Percentiles rank a stretch among this genome's conserved stretches.
Conservation (phyloP, 2,329 filamentous ascomycete genomes). For the Fusarium setosum region DNA sequence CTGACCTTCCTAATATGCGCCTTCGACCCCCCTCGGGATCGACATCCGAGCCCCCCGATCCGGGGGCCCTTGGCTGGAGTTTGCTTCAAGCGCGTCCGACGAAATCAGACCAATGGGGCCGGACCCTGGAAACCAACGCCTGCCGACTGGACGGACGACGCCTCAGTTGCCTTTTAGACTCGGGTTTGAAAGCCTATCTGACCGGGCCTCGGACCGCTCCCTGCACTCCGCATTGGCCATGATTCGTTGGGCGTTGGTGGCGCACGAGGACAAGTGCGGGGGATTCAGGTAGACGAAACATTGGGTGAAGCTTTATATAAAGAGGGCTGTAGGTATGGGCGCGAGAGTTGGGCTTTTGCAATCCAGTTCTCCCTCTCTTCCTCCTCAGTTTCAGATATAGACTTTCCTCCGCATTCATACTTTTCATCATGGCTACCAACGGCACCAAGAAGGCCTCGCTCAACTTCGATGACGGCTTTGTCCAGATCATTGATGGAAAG, state of each 20-base stretch:
- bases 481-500: constrained; percentile 41
- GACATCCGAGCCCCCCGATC: neutral
- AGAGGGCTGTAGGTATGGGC: neutral
- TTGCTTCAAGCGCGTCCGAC: neutral
- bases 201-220: neutral
- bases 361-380: neutral
- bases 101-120: neutral
- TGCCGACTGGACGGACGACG: neutral
- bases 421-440: constrained; percentile 20
- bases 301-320: neutral
- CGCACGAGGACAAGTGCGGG: constrained; percentile 16
- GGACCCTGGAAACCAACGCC: neutral
- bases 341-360: neutral
- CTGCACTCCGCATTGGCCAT: neutral
- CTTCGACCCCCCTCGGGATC: neutral
- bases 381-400: neutral
- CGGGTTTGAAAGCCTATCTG: constrained; percentile 3
- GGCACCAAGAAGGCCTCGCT: constrained; percentile 13
- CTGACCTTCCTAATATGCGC: neutral
- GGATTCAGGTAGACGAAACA: neutral
- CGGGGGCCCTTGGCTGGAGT: neutral
- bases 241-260: constrained; percentile 15
- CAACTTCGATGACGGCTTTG: constrained; percentile 24
- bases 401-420: neutral
- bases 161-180: neutral